phyloP scores from a whole-genome alignment of 768 basidiomycete genomes.

The Panaeolus papilionaceus region DNA sequence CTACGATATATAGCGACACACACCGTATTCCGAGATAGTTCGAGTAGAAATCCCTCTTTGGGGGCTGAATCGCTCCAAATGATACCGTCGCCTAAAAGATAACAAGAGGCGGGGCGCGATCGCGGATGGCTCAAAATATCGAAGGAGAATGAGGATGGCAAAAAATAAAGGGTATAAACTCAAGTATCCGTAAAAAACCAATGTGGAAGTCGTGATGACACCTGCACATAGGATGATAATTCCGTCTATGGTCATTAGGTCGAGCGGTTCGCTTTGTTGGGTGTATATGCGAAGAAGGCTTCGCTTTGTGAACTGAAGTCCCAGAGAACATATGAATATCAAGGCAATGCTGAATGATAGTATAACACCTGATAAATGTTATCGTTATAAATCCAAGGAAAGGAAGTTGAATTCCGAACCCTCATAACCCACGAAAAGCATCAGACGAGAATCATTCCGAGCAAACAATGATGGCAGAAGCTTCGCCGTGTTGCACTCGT shows the following conservation, averaged over 20 bases:
- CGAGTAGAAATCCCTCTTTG: background rate
- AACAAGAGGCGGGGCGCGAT: background rate
- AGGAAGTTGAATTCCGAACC: background rate
- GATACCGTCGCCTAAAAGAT: background rate
- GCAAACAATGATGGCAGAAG: background rate
- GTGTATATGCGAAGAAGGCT: background rate
- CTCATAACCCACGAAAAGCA: background rate
- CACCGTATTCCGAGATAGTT: background rate
- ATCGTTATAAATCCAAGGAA: background rate
- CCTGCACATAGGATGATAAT: background rate
- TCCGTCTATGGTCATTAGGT: background rate
- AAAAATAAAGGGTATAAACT: background rate
- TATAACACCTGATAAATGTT: background rate
- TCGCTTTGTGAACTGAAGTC: background rate
- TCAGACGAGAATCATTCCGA: background rate
- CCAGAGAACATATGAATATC: background rate
- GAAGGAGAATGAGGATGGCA: background rate
- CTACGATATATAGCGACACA: background rate
- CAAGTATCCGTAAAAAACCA: background rate
- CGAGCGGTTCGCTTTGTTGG: background rate
- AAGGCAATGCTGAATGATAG: background rate
- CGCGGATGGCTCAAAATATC: background rate
- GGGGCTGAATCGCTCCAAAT: background rate
- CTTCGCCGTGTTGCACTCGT: constrained; percentile 15
- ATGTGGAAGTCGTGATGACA: background rate